A percentile compares a stretch with the other conserved stretches of the same genome.
phyloP scores from a whole-genome alignment of 352 stramenopile genomes.

The Phytopythium helicoides region DNA sequence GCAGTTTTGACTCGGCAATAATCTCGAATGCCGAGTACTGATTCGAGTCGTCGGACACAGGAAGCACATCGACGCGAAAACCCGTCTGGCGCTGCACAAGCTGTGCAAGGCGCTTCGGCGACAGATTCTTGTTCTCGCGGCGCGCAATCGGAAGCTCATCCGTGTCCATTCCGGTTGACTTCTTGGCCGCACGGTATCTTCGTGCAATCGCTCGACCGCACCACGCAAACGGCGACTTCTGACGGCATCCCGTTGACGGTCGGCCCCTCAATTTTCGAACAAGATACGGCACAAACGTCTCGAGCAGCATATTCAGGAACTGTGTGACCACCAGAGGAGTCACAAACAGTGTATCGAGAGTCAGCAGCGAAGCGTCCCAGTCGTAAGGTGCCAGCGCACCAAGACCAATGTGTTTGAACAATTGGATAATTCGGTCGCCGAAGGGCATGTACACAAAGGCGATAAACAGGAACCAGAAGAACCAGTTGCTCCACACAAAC shows the following conservation, averaged over 20 bases:
- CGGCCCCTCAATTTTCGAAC: conserved; percentile 75
- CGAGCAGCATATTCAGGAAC: conserved; percentile 87
- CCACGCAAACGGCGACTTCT: conserved; percentile 57
- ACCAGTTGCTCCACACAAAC: conserved; percentile 92
- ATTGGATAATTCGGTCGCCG: conserved; percentile 57
- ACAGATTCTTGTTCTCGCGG: conserved; percentile 45
- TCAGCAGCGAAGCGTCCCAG: conserved; percentile 69
- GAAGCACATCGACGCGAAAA: conserved; percentile 63
- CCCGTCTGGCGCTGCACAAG: conserved; percentile 70
- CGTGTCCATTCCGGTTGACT: conserved; percentile 9
- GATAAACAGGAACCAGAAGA: conserved; percentile 90
- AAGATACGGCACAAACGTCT: conserved; percentile 84
- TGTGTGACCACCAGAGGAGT: conserved; percentile 86
- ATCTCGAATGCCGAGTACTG: conserved; percentile 88
- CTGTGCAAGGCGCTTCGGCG: conserved; percentile 54
- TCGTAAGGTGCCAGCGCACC: conserved; percentile 62
- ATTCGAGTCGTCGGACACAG: conserved; percentile 79
- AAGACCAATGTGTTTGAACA: conserved; percentile 50
- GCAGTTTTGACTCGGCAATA: conserved; percentile 77
- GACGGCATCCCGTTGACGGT: conserved; percentile 58
- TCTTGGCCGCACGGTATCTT: conserved; percentile 32
- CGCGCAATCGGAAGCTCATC: conserved; percentile 10
- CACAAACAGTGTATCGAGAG: conserved; percentile 86
- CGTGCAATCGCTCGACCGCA: conserved; percentile 42
- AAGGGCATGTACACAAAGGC: conserved; percentile 91